Evolutionary conservation across 352 stramenopile genomes (phyloP).

Genomic region (Phytophthora chlamydospora): DNA sequence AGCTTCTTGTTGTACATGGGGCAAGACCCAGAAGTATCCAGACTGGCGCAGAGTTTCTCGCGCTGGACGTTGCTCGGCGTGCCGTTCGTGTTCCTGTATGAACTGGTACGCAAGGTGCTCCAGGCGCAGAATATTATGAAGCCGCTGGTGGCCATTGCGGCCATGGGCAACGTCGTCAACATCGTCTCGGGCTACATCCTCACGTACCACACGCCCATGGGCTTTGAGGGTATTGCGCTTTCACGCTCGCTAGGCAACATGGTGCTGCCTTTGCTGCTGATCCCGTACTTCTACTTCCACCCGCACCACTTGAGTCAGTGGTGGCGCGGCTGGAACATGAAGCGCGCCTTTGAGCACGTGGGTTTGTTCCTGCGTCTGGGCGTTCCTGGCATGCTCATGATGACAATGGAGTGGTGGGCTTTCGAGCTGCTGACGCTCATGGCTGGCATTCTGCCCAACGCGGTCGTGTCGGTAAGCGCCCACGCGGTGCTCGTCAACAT

Average conservation of each 20-base stretch:
- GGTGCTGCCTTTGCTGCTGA: slow-evolving; percentile 48
- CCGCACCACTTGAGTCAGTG: slow-evolving; percentile 42
- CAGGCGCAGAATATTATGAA: slow-evolving; percentile 82
- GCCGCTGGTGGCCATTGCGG: slow-evolving; percentile 73
- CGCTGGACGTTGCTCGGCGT: slow-evolving; percentile 60
- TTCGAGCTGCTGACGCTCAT: slow-evolving; percentile 69
- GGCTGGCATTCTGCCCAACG: slow-evolving; percentile 54
- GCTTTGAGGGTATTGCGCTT: slow-evolving; percentile 77
- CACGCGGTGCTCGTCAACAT: slow-evolving; percentile 72
- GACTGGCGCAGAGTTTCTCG: slow-evolving; percentile 63
- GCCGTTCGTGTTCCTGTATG: slow-evolving; percentile 82
- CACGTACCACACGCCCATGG: slow-evolving; percentile 72
- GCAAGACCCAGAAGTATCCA: slow-evolving; percentile 56
- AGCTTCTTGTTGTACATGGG: slow-evolving; percentile 52
- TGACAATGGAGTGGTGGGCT: slow-evolving; percentile 74
- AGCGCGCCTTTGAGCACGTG: slow-evolving; percentile 36
- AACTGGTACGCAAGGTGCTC: slow-evolving; percentile 80
- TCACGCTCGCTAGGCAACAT: slow-evolving; percentile 60
- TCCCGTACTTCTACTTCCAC: slow-evolving; percentile 61
- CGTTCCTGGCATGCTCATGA: slow-evolving; percentile 59
- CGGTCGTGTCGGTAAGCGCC: slow-evolving; percentile 57
- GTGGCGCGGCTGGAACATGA: slow-evolving; percentile 57
- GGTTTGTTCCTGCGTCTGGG: slow-evolving; percentile 55
- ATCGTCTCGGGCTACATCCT: slow-evolving; percentile 63
- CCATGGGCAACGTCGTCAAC: slow-evolving; percentile 73